These are phyloP conservation scores for Flaveria bidentis DNA, from an alignment of 129 eudicot species.

Conservation along the genomic window DNA sequence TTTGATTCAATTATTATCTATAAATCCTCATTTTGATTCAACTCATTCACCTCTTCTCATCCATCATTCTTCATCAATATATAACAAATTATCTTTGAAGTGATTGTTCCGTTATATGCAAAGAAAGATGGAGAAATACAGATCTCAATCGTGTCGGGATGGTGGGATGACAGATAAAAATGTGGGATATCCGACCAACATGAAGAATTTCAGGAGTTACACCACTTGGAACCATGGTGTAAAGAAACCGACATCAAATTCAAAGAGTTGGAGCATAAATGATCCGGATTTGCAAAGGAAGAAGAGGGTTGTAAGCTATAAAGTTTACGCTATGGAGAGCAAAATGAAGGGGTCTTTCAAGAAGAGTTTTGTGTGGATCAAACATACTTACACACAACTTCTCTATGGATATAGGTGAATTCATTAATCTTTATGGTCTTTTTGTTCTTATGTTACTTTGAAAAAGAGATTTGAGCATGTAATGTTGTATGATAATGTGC, in stretches of 20 bases:
- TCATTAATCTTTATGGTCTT: background rate
- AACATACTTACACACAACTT: slow-evolving; percentile 47
- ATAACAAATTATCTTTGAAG: slow-evolving; percentile 6
- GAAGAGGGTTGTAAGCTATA: slow-evolving; percentile 73
- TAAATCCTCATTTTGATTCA: background rate
- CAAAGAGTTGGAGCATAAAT: slow-evolving; percentile 49
- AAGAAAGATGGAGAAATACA: slow-evolving; percentile 54
- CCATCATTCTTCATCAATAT: background rate
- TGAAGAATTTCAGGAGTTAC: slow-evolving; percentile 62
- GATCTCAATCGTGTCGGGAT: slow-evolving; percentile 67
- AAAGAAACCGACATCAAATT: background rate
- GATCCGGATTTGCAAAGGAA: slow-evolving; percentile 82
- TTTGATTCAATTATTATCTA: background rate
- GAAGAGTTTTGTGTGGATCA: slow-evolving; percentile 86
- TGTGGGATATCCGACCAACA: slow-evolving; percentile 44
- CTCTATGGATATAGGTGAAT: slow-evolving; percentile 55
- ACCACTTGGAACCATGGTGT: slow-evolving; percentile 14
- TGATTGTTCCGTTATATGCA: background rate
- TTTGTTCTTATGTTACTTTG: background rate
- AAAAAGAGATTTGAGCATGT: background rate
- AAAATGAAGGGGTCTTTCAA: slow-evolving; percentile 83
- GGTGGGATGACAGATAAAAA: slow-evolving; percentile 33
- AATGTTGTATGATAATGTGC: no score
- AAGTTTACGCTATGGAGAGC: slow-evolving; percentile 62
- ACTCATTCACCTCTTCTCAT: background rate